Conservation (phyloP, 2,329 filamentous ascomycete genomes). For the Canariomyces notabilis region DNA sequence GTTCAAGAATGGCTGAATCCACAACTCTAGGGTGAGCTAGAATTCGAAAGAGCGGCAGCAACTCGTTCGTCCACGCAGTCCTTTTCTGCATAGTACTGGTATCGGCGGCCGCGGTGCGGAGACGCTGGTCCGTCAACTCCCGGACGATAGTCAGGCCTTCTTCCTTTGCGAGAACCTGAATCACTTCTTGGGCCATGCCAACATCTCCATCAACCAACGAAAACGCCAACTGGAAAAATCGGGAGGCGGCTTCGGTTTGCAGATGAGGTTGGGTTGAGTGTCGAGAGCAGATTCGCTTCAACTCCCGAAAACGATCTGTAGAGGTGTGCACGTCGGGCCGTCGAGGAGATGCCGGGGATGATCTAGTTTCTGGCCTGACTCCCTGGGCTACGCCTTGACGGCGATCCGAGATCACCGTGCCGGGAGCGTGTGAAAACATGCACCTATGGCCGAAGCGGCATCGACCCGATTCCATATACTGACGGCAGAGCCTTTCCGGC, state of each 20-base stretch:
- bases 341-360: no score
- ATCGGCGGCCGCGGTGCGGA: neutral
- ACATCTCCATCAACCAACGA: conserved; percentile 30
- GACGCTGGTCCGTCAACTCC: neutral
- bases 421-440: no score
- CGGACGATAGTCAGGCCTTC: conserved; percentile 6
- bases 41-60: conserved; percentile 33
- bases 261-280: neutral
- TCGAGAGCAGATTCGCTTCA: neutral
- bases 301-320: neutral
- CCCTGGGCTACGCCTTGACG: no score
- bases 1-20: conserved; percentile 36
- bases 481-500: no score
- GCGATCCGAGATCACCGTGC: no score
- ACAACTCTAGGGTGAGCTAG: conserved; percentile 33
- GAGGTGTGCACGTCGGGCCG: no score
- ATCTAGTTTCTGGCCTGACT: no score
- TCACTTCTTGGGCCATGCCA: conserved; percentile 27
- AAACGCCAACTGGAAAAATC: conserved; percentile 29
- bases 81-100: neutral
- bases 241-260: neutral
- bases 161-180: conserved; percentile 15
- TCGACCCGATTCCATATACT: no score
- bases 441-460: no score
- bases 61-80: conserved; percentile 9